phyloP scores from a whole-genome alignment of 2,329 filamentous ascomycete species.

The Alternaria conjuncta region DNA sequence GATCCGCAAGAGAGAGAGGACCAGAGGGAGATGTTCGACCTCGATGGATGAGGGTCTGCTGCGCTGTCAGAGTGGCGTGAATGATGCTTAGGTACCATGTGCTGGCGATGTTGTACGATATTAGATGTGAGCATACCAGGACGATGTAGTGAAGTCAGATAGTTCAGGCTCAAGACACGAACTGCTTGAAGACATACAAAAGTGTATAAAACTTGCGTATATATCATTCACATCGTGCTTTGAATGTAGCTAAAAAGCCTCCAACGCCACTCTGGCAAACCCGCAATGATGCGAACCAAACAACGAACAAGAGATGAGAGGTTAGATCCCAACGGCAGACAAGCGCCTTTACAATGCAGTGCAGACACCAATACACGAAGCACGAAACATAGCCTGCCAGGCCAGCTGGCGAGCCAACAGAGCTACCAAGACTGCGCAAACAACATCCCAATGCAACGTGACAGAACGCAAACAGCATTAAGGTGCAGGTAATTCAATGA shows the following conservation, averaged over 20 bases:
- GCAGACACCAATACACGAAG: neutral
- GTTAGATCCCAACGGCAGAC: neutral
- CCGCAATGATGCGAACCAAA: neutral
- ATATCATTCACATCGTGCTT: neutral
- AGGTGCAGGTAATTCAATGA: neutral
- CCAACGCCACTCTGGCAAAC: neutral
- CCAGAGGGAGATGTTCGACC: constrained; percentile 55
- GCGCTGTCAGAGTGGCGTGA: neutral
- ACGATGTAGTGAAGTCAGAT: neutral
- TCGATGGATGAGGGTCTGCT: constrained; percentile 38
- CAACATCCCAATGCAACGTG: constrained; percentile 12
- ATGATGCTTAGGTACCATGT: neutral
- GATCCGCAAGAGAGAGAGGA: constrained; percentile 57
- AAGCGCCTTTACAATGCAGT: neutral
- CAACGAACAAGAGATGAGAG: neutral
- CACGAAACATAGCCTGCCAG: neutral
- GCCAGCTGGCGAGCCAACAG: neutral
- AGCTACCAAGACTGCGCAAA: constrained; percentile 3
- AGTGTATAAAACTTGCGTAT: neutral
- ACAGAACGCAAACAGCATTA: constrained; percentile 1
- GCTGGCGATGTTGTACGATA: neutral
- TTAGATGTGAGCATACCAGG: neutral
- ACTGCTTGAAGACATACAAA: neutral
- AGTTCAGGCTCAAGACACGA: neutral
- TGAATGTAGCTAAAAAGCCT: neutral